These are phyloP conservation scores for Penicillium soppii DNA, from an alignment of 495 filamentous ascomycete species.

Conservation along the genomic window DNA sequence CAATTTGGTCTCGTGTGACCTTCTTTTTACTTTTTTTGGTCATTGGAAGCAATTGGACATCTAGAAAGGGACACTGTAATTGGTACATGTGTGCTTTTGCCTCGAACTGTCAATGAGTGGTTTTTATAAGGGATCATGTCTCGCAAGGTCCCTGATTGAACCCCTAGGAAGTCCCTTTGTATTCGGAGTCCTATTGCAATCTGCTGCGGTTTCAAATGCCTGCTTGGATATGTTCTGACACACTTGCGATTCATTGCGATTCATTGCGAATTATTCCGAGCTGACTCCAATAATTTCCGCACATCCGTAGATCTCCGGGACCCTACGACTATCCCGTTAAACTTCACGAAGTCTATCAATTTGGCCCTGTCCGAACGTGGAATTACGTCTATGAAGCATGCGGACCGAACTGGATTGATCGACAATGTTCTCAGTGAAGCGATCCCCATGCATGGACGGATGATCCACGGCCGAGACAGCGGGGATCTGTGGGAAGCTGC, in stretches of 20 bases:
- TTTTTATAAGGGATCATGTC: constrained; percentile 7
- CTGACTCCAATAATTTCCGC: constrained; percentile 15
- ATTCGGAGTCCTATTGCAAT: background rate
- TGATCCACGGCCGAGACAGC: constrained; percentile 81
- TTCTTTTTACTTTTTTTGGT: constrained; percentile 2
- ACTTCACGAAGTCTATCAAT: constrained; percentile 98
- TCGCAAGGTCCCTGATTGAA: constrained; percentile 16
- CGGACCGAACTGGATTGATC: constrained; percentile 62
- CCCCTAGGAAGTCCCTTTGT: no score
- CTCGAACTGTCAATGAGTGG: no score
- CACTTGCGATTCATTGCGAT: constrained; percentile 10
- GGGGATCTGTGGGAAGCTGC: constrained; percentile 71
- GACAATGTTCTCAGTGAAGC: constrained; percentile 71
- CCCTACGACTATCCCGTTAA: constrained; percentile 78
- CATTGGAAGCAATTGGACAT: background rate
- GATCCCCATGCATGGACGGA: constrained; percentile 93
- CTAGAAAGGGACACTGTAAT: background rate
- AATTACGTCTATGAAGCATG: constrained; percentile 78
- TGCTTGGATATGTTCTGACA: constrained; percentile 1
- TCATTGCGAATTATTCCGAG: constrained; percentile 18
- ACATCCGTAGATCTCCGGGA: constrained; percentile 73
- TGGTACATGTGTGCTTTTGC: background rate
- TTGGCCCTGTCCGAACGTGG: constrained; percentile 91
- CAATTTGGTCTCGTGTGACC: constrained; percentile 6
- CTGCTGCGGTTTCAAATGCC: background rate